Evolutionary conservation across 2,329 filamentous ascomycete species (phyloP).

Genomic region (Arachnomyces sp.): DNA sequence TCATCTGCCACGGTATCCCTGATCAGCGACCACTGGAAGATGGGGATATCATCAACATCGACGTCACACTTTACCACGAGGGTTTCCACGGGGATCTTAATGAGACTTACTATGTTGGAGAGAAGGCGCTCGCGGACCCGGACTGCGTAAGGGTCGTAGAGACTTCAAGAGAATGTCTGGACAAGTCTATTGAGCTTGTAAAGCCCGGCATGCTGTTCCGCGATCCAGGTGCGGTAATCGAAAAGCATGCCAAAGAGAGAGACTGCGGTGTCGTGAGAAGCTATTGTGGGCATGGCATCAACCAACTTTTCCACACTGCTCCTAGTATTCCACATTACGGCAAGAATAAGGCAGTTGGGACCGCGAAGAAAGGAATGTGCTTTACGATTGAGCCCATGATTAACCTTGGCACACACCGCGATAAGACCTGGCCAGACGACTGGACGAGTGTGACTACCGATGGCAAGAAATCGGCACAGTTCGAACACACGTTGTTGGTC

Average conservation of each 20-base stretch:
- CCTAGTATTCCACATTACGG: constrained; percentile 96
- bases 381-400: constrained; percentile 99
- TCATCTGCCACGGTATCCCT: constrained; percentile 97
- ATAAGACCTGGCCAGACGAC: constrained; percentile 96
- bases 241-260: constrained; percentile 81
- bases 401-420: constrained; percentile 77
- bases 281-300: constrained; percentile 94
- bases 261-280: constrained; percentile 88
- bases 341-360: constrained; percentile 94
- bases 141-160: constrained; percentile 88
- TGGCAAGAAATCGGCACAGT: constrained; percentile 84
- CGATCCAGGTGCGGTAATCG: constrained; percentile 88
- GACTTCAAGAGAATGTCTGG: constrained; percentile 76
- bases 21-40: constrained; percentile 80
- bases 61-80: constrained; percentile 86
- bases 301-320: constrained; percentile 83
- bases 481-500: constrained; percentile 80
- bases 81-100: constrained; percentile 96
- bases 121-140: constrained; percentile 72
- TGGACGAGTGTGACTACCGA: constrained; percentile 95
- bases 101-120: constrained; percentile 96
- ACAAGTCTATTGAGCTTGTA: constrained; percentile 82
- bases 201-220: constrained; percentile 90
- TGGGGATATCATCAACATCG: constrained; percentile 94
- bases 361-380: constrained; percentile 92